Percentiles rank a stretch among this genome's conserved stretches.
These are phyloP conservation scores for Barbatosphaeria neglecta DNA, from an alignment of 495 filamentous ascomycete genomes.

Conservation along the genomic window DNA sequence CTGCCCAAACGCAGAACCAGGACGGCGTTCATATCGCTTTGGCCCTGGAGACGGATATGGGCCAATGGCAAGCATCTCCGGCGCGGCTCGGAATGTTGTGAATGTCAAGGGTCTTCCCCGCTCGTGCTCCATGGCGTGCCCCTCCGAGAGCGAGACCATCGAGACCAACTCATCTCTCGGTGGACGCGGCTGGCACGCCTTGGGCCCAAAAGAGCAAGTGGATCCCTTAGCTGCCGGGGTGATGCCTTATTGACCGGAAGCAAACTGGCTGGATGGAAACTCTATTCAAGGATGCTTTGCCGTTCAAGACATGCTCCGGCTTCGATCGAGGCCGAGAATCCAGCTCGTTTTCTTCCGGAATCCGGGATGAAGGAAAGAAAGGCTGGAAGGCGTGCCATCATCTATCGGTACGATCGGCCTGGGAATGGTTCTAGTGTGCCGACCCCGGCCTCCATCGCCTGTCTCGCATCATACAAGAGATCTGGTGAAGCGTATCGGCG, in stretches of 20 bases:
- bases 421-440: too few relatives aligned
- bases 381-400: too few relatives aligned
- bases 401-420: too few relatives aligned
- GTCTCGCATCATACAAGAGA: too few relatives aligned
- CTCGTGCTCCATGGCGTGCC: neutral
- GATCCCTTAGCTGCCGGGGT: neutral
- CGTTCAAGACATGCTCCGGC: neutral
- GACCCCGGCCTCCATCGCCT: too few relatives aligned
- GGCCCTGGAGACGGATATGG: neutral
- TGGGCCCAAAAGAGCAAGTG: neutral
- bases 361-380: too few relatives aligned
- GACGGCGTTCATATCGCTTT: neutral
- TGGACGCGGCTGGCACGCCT: neutral
- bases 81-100: neutral
- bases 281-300: neutral
- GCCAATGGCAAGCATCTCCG: neutral
- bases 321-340: too few relatives aligned
- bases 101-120: neutral
- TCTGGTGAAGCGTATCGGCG: too few relatives aligned
- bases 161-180: neutral
- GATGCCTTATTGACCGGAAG: neutral
- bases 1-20: too few relatives aligned
- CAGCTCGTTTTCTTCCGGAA: too few relatives aligned
- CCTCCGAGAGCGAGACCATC: neutral
- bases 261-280: neutral